Evolutionary conservation across 1,284 basidiomycete species (phyloP).

Genomic region (Meira miltonrushii): DNA sequence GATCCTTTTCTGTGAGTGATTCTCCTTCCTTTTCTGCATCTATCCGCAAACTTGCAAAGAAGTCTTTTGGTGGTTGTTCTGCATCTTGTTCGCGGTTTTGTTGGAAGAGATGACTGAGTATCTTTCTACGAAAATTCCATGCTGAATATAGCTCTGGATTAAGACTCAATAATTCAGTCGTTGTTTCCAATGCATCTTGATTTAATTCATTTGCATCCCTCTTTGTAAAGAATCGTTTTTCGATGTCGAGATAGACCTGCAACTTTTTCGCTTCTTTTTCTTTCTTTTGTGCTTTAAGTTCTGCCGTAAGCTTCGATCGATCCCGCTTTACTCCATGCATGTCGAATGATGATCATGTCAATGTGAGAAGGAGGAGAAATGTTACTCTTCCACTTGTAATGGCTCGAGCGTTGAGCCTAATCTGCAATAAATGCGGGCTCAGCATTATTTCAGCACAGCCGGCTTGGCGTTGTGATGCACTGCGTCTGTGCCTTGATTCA

Average conservation of each 20-base stretch:
- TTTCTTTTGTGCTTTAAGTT: conserved; percentile 29
- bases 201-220: conserved; percentile 14
- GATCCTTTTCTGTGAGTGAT: not conserved
- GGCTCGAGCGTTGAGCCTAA: no score
- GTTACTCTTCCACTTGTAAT: no score
- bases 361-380: conserved; percentile 1
- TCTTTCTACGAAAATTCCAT: conserved; percentile 46
- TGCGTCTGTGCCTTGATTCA: no score
- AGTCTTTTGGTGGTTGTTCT: conserved; percentile 17
- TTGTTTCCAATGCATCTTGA: conserved; percentile 5
- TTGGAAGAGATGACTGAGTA: conserved; percentile 31
- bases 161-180: conserved; percentile 28
- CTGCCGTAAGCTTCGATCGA: conserved; percentile 1
- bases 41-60: conserved; percentile 23
- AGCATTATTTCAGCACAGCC: not conserved
- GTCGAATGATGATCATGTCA: not conserved
- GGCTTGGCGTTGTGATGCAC: not conserved
- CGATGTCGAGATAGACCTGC: conserved; percentile 26
- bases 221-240: conserved; percentile 26
- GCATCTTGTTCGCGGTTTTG: not conserved
- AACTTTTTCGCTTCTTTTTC: conserved; percentile 38
- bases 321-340: conserved; percentile 21
- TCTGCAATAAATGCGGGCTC: no score
- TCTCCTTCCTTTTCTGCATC: not conserved
- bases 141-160: conserved; percentile 50